phyloP scores from a whole-genome alignment of 2,329 filamentous ascomycete species.

The Magnaporthiopsis incrustans region DNA sequence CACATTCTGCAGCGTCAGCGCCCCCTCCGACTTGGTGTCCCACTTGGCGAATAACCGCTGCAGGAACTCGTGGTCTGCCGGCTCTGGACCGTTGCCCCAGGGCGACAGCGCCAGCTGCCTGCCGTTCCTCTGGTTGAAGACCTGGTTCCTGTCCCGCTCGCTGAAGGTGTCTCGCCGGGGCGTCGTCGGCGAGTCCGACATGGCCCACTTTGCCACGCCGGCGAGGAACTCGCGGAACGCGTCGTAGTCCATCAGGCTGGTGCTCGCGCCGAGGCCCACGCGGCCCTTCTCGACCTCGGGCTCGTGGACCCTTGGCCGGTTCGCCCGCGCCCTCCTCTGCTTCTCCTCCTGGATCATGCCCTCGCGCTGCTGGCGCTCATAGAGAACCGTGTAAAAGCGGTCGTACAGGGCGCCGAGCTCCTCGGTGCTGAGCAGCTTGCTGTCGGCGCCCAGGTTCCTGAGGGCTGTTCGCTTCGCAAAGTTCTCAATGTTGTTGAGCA shows the following conservation, averaged over 20 bases:
- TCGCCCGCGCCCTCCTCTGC: constrained; percentile 55
- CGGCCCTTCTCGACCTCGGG: constrained; percentile 65
- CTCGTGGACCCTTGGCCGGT: constrained; percentile 27
- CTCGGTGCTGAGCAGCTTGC: constrained; percentile 77
- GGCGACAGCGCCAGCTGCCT: constrained; percentile 41
- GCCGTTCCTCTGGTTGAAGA: constrained; percentile 50
- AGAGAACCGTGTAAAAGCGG: constrained; percentile 84
- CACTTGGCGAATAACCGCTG: constrained; percentile 78
- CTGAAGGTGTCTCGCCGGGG: constrained; percentile 38
- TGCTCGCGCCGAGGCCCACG: constrained; percentile 81
- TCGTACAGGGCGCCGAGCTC: constrained; percentile 90
- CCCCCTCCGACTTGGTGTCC: constrained; percentile 72
- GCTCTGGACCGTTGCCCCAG: constrained; percentile 52
- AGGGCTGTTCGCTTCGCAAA: constrained; percentile 97
- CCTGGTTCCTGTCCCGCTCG: constrained; percentile 49
- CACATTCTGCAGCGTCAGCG: constrained; percentile 81
- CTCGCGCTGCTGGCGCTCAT: constrained; percentile 81
- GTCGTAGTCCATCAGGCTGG: constrained; percentile 94
- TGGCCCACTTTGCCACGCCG: constrained; percentile 83
- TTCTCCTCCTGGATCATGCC: constrained; percentile 71
- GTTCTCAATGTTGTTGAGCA: constrained; percentile 91
- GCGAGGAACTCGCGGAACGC: constrained; percentile 92
- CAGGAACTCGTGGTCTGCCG: constrained; percentile 93
- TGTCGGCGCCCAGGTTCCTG: constrained; percentile 89
- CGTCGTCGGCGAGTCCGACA: constrained; percentile 70